Percentiles rank a stretch among this genome's conserved stretches.
Evolutionary conservation across 495 filamentous ascomycete species (phyloP).

Genomic region (Parachaetomium inaequale): DNA sequence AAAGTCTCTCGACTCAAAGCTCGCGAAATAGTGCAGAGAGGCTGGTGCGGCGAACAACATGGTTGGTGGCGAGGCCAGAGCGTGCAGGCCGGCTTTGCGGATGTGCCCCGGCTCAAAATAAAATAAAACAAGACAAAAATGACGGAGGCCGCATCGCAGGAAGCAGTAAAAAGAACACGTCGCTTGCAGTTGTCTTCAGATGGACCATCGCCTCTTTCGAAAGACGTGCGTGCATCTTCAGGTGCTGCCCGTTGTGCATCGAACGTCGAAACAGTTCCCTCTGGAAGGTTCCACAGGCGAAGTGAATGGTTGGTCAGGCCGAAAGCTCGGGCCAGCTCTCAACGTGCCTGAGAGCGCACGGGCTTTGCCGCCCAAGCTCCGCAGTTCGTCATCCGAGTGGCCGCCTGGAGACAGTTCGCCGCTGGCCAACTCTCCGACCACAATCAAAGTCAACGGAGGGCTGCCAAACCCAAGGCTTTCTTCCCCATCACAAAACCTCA

Average conservation of each 20-base stretch:
- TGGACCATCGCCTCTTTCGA: background rate
- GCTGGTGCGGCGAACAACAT: background rate
- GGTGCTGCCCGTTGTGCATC: background rate
- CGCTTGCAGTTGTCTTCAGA: background rate
- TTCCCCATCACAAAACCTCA: conserved; percentile 12
- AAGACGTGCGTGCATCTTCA: background rate
- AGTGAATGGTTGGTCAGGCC: conserved; percentile 7
- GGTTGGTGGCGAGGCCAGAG: background rate
- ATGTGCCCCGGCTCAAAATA: background rate
- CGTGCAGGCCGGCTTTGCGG: background rate
- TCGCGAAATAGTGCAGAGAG: background rate
- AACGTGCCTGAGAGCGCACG: conserved; percentile 25
- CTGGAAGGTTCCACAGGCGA: conserved; percentile 16
- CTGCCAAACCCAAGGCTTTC: background rate
- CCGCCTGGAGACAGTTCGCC: conserved; percentile 29
- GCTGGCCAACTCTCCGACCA: conserved; percentile 7
- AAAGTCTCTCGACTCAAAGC: too few species aligned
- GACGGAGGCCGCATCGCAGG: background rate
- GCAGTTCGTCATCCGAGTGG: conserved; percentile 40
- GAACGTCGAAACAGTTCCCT: conserved; percentile 14
- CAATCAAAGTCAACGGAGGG: background rate
- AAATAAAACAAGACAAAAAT: background rate
- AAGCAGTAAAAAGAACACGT: background rate
- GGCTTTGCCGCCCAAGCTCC: conserved; percentile 37
- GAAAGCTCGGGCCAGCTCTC: conserved; percentile 20